Base-by-base conservation (phyloP, 768 basidiomycete species). In the Gymnopilus junonius region DNA sequence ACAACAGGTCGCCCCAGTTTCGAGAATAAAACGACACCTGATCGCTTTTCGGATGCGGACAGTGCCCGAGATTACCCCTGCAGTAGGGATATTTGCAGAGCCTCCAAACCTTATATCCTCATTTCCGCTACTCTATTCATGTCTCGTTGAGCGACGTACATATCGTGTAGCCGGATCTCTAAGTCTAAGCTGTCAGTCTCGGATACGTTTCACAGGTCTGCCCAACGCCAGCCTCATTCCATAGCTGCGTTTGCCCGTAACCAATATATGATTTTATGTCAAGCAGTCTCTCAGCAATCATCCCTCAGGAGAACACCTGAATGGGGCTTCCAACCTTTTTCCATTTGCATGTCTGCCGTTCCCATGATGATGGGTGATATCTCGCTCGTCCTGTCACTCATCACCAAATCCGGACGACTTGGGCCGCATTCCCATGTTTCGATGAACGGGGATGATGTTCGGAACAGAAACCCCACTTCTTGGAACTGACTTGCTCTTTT, bases 401-500 rank as follows among this genome's bases (percentile, higher is more conserved):
- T 21, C 14, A 8, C 56, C 56, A 43, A 31, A 46, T 58, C 31
- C 42, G 20, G 56, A 46, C 25, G 7, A 20, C 39, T 31, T 57
- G 39, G 21, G 56, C 56, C 56, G 42, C 39, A 57, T 45, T 45
- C 56, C 42, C 40, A 57, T 29, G 42, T 32, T 32, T 42, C 40
- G 56, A 55, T 40, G 34, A 40, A 55, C 35, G 54, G 54, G 37
- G 23, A 55, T 51, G 48, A 51, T 29, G 48, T n/a, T 29, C 21
- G 40, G 29, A 32, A 32, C 25, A 34, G 17, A 39, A 58, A 34
- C 42, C 56, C 42, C 42, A 58, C 56, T 46, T 58, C 27, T 39
- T 58, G 56, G 56, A 58, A 58, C 56, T 3, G n/a, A 31, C 29
- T 34, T 58, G 27, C 56, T 29, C 43, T 58, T 58, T 57, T 27